Evolutionary conservation across 2,329 filamentous ascomycete species (phyloP).

Genomic region (Epichloe glyceriae): DNA sequence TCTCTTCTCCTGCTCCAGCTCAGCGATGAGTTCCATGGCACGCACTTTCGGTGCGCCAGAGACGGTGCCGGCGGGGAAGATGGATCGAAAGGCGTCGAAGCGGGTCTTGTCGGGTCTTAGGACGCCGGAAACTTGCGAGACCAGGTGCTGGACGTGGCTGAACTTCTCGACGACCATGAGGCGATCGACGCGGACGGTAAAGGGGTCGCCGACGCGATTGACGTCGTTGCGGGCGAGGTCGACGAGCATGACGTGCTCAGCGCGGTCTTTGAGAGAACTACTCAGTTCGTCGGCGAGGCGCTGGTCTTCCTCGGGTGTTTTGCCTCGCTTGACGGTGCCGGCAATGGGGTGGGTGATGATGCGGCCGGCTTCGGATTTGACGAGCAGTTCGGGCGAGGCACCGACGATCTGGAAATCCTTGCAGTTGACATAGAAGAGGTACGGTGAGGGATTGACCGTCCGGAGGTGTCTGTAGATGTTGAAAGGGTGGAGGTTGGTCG

Average conservation of each 20-base stretch:
- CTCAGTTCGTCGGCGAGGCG: constrained; percentile 64
- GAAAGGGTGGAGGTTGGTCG: constrained; percentile 86
- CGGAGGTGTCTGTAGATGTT: constrained; percentile 95
- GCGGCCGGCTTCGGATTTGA: constrained; percentile 74
- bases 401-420: constrained; percentile 88
- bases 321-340: constrained; percentile 81
- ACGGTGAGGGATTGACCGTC: constrained; percentile 94
- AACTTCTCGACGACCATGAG: constrained; percentile 93
- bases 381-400: constrained; percentile 85
- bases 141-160: constrained; percentile 93
- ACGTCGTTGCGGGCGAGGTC: constrained; percentile 94
- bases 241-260: constrained; percentile 95
- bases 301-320: constrained; percentile 69
- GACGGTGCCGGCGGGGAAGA: constrained; percentile 94
- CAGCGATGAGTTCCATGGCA: constrained; percentile 94
- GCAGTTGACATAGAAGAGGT: constrained; percentile 93
- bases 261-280: constrained; percentile 76
- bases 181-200: constrained; percentile 79
- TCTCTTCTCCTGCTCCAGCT: constrained; percentile 85
- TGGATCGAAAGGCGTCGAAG: constrained; percentile 90
- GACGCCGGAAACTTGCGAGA: constrained; percentile 90
- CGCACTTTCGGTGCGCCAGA: constrained; percentile 90
- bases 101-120: constrained; percentile 70
- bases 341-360: constrained; percentile 97
- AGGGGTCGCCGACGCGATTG: constrained; percentile 86